Base-by-base conservation (phyloP, 2,329 filamentous ascomycete species). In the Ilyonectria mors-panacis region DNA sequence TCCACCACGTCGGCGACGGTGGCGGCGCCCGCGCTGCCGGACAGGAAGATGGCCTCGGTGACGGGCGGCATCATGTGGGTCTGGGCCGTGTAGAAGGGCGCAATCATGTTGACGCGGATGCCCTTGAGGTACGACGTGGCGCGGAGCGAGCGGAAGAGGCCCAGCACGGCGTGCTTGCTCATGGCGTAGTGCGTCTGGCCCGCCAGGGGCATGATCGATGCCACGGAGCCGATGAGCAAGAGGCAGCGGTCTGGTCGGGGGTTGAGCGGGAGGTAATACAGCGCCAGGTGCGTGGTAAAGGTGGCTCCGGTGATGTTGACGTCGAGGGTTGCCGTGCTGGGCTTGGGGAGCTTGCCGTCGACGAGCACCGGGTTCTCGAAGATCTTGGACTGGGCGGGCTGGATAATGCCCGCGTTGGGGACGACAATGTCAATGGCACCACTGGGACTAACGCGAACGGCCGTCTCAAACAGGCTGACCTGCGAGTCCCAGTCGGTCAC, bases 401-500 rank as follows among this genome's bases (percentile, higher is more conserved):
- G 66, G 60, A 84, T 82, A 70, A 92, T 87, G 53, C 91, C 91
- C 0, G 91, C 91, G 75, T 92, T 92, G 67, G 90, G 89, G 51
- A 92, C 88, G 5, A 92, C 89, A 21, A 85, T 82, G 77, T 92
- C 89, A 68, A 92, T 85, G 13, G 85, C 85, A 17, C 85, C 84
- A 57, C 86, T 83, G 0, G 85, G 84, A 66, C 87, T 90, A 61
- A 88, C 79, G 59, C 81, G 80, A 42, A 84, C 81, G 3, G 89
- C 89, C 59, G 85, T 79, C 50, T 87, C 86, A 83, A 93, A 93
- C 60, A 93, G 83, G 30, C 84, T 80, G 51, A 89, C 87, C 75
- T 93, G 91, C 6, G 86, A 88, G 48, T 88, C 81, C 89, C 90
- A 93, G 69, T 86, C 83, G 1, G 88, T 89, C 10, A 93, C 91